These are phyloP conservation scores for Plasmodium gallinaceum DNA, from an alignment of 169 alveolate species.

Conservation along the genomic window DNA sequence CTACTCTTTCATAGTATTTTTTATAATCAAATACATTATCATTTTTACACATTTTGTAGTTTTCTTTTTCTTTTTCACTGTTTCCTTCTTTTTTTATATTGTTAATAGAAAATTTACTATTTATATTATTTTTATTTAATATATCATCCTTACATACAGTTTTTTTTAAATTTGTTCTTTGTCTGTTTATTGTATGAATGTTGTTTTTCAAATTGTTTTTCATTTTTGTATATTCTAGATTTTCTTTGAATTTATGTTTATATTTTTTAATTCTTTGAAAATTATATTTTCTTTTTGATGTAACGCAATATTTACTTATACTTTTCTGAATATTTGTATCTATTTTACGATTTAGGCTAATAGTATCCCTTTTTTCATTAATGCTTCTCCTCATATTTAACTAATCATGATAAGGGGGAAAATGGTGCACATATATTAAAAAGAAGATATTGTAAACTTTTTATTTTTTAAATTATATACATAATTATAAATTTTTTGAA, in stretches of 20 bases:
- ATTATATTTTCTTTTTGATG: not conserved
- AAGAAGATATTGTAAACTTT: no score
- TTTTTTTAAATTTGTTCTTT: not conserved
- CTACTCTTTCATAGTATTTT: conserved; percentile 53
- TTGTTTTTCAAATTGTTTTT: not conserved
- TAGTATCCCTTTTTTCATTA: not conserved
- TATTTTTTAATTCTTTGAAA: not conserved
- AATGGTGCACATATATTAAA: no score
- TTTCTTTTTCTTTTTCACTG: not conserved
- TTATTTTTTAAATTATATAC: no score
- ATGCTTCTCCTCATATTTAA: not conserved
- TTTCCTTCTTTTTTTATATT: not conserved
- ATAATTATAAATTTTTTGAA: no score
- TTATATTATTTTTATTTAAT: not conserved
- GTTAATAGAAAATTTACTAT: not conserved
- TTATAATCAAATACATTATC: conserved; percentile 10
- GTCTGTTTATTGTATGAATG: not conserved
- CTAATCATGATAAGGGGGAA: no score
- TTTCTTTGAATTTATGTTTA: not conserved
- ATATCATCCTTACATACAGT: not conserved
- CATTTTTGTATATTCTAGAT: not conserved
- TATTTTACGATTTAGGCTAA: not conserved
- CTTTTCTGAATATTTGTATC: not conserved
- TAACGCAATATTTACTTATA: not conserved
- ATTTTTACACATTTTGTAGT: not conserved